Base-by-base conservation (phyloP, 331 rosid genomes). In the Cydonia oblonga region DNA sequence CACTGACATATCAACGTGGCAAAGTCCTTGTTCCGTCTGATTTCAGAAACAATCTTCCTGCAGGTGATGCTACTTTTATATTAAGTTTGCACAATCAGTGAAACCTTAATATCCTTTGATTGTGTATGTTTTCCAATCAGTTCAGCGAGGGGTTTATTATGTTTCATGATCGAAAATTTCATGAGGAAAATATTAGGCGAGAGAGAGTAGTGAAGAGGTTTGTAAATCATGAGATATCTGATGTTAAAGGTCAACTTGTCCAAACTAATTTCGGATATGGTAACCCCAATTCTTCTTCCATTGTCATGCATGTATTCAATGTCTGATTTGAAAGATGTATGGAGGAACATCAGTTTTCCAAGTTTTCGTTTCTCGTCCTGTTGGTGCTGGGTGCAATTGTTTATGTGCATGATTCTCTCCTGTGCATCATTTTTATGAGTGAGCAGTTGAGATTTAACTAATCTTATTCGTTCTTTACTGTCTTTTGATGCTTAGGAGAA, bases 1-100 rank as follows among this genome's bases (percentile, higher is more conserved):
- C 53, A 67, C 88, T 19, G 98, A 91, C 85, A 86, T 93, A 80
- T 89, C 96, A 66, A 89, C 91, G 52, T 93, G 98, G 98, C 97
- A 91, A 79, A 93, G 98, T 79, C 96, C 97, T 62, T 85, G 84
- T 69, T 83, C 91, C 4, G 72, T 87, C 66, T 88, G 84, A 92
- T 63, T 58, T 58, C 38, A 4, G 54, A 24, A 68, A 51, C 56
- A 58, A 71, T 38, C 44, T 24, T 13, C 59, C 56, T 38, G 25
- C 7, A 70, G 53, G 53, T 32, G 65, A 33, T 23, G 44, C 22
- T 51, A 24, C 52, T 52, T 69, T 68, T 20, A 2, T 15, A 32
- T 16, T 9, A 13, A 20, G 9, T 29, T 29, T 53, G 30, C 65
- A 53, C 32, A 20, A 7, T 69, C 22, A 10, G 46, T 69, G 73